phyloP scores from a whole-genome alignment of 257 asterid species.

The Schizonepeta tenuifolia region DNA sequence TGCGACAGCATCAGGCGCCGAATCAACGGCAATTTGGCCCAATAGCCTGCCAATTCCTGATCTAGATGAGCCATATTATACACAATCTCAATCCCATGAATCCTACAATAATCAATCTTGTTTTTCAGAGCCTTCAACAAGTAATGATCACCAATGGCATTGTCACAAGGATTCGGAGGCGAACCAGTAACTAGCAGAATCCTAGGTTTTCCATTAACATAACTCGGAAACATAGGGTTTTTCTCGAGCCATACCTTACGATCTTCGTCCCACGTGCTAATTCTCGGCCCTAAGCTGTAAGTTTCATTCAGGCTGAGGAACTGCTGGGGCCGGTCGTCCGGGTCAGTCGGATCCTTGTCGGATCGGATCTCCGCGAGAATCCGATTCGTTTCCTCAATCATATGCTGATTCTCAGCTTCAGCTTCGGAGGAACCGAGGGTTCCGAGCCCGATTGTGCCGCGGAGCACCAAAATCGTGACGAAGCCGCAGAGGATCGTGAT shows the following conservation, averaged over 20 bases:
- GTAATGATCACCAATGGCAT: conserved; percentile 92
- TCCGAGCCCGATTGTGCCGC: conserved; percentile 88
- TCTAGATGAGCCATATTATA: conserved; percentile 94
- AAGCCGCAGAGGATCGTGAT: conserved; percentile 85
- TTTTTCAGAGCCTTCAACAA: conserved; percentile 75
- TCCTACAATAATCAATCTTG: conserved; percentile 91
- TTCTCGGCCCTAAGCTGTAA: conserved; percentile 68
- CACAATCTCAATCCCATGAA: conserved; percentile 92
- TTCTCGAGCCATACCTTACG: conserved; percentile 71
- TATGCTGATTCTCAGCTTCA: conserved; percentile 66
- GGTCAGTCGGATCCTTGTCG: conserved; percentile 60
- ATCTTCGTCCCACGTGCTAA: conserved; percentile 66
- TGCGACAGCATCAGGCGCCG: conserved; percentile 87
- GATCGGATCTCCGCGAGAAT: conserved; percentile 82
- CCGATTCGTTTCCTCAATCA: conserved; percentile 69
- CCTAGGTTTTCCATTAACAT: conserved; percentile 70
- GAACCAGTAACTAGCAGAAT: conserved; percentile 88
- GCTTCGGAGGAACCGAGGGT: conserved; percentile 63
- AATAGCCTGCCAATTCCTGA: conserved; percentile 82
- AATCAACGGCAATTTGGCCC: conserved; percentile 88
- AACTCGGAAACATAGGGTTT: conserved; percentile 68
- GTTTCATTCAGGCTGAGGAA: conserved; percentile 45
- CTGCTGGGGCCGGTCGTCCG: conserved; percentile 42
- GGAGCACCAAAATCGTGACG: conserved; percentile 81
- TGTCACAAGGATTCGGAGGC: conserved; percentile 81